Conservation (phyloP, 2,329 filamentous ascomycete genomes). For the Arthrobotrys musiformis region DNA sequence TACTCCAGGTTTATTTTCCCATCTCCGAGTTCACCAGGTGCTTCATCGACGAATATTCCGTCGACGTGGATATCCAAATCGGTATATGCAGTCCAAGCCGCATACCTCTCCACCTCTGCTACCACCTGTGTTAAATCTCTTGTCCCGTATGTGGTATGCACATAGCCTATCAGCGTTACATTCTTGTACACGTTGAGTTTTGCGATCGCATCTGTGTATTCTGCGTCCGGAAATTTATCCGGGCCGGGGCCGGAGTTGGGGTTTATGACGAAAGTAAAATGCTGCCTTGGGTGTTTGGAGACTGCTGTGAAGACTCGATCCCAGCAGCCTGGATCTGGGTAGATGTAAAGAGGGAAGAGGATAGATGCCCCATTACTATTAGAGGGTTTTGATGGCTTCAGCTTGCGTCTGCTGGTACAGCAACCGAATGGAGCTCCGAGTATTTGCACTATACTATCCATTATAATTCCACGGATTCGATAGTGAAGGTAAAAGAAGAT, state of each 20-base stretch:
- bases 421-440: slow-evolving; percentile 34
- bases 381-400: slow-evolving; percentile 60
- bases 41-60: slow-evolving; percentile 64
- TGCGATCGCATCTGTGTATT: slow-evolving; percentile 61
- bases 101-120: slow-evolving; percentile 62
- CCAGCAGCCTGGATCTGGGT: slow-evolving; percentile 56
- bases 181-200: slow-evolving; percentile 63
- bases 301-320: slow-evolving; percentile 56
- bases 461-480: background rate
- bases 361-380: slow-evolving; percentile 56
- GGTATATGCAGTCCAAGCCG: slow-evolving; percentile 60
- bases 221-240: slow-evolving; percentile 60
- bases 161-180: slow-evolving; percentile 64
- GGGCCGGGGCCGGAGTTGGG: slow-evolving; percentile 61
- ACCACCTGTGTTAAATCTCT: slow-evolving; percentile 61
- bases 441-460: slow-evolving; percentile 15
- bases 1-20: slow-evolving; percentile 27
- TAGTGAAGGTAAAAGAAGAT: background rate
- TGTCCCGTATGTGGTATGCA: slow-evolving; percentile 62
- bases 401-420: slow-evolving; percentile 66
- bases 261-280: slow-evolving; percentile 60
- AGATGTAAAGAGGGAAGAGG: slow-evolving; percentile 59
- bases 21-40: slow-evolving; percentile 55
- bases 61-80: slow-evolving; percentile 60
- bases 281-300: slow-evolving; percentile 57